Evolutionary conservation across 306 rosid species (phyloP).

Genomic region (Begonia fuchsioides): DNA sequence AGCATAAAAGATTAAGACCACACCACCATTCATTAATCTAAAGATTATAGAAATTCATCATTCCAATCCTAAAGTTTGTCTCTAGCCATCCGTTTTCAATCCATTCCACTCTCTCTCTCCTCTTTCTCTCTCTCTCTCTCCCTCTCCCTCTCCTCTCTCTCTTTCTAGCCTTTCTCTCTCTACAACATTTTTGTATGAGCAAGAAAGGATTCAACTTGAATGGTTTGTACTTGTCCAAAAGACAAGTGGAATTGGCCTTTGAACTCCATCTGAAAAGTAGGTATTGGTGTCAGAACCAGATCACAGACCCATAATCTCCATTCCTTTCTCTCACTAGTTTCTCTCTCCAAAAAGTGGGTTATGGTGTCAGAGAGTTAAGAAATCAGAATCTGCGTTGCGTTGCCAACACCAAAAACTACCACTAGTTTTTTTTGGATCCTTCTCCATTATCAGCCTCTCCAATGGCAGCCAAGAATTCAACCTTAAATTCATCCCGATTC

Average conservation of each 20-base stretch:
- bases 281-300: slow-evolving; percentile 17
- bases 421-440: neutral
- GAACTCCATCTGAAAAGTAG: slow-evolving; percentile 3
- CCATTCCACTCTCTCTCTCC: slow-evolving; percentile 1
- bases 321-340: neutral
- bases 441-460: neutral
- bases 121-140: slow-evolving; percentile 1
- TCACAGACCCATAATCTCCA: slow-evolving; percentile 5
- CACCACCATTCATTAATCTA: slow-evolving; percentile 2
- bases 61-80: slow-evolving; percentile 13
- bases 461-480: neutral
- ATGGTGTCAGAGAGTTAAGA: slow-evolving; percentile 15
- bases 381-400: neutral
- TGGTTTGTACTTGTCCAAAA: slow-evolving; percentile 1
- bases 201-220: slow-evolving; percentile 1
- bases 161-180: slow-evolving; percentile 11
- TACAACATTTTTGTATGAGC: neutral
- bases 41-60: neutral
- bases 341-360: slow-evolving; percentile 1
- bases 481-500: slow-evolving; percentile 11
- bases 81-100: slow-evolving; percentile 21
- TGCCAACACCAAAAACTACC: slow-evolving; percentile 6
- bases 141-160: neutral
- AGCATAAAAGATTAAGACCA: slow-evolving; percentile 6
- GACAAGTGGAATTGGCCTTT: slow-evolving; percentile 3